Evolutionary conservation across 345 rosid species (phyloP).

Genomic region (Sisymbrium irio): DNA sequence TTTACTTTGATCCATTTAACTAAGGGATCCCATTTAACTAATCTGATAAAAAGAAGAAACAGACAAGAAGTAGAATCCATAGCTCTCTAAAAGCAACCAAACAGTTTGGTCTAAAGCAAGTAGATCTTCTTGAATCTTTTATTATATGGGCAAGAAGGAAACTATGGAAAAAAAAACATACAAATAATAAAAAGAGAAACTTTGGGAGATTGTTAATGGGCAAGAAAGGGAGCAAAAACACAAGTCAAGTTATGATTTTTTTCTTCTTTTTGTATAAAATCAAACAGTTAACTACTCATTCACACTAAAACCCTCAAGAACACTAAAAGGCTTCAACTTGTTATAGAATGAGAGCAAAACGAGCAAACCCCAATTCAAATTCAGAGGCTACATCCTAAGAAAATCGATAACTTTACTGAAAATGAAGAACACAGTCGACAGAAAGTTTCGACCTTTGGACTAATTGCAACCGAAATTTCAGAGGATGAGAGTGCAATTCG

Average conservation of each 20-base stretch:
- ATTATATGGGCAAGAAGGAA: neutral
- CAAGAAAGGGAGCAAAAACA: neutral
- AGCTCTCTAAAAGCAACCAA: slow-evolving; percentile 15
- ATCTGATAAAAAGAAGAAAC: neutral
- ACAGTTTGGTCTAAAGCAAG: slow-evolving; percentile 14
- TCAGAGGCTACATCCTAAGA: neutral
- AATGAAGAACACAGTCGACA: neutral
- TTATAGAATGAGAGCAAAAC: neutral
- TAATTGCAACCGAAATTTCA: neutral
- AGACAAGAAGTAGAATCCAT: slow-evolving; percentile 32
- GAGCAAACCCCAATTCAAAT: slow-evolving; percentile 9
- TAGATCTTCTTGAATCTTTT: slow-evolving; percentile 43
- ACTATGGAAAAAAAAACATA: neutral
- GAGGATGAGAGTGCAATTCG: neutral
- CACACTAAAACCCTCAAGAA: slow-evolving; percentile 3
- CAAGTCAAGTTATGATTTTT: neutral
- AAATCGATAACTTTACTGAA: neutral
- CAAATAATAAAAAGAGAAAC: neutral
- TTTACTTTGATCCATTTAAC: neutral
- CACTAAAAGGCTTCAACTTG: slow-evolving; percentile 1
- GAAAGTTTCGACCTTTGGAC: slow-evolving; percentile 15
- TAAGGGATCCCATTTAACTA: slow-evolving; percentile 12
- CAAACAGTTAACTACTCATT: neutral
- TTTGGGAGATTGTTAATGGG: slow-evolving; percentile 13
- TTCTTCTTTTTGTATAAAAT: neutral